Conservation (phyloP, 2,329 filamentous ascomycete genomes). For the Phaeosphaeria sp. region DNA sequence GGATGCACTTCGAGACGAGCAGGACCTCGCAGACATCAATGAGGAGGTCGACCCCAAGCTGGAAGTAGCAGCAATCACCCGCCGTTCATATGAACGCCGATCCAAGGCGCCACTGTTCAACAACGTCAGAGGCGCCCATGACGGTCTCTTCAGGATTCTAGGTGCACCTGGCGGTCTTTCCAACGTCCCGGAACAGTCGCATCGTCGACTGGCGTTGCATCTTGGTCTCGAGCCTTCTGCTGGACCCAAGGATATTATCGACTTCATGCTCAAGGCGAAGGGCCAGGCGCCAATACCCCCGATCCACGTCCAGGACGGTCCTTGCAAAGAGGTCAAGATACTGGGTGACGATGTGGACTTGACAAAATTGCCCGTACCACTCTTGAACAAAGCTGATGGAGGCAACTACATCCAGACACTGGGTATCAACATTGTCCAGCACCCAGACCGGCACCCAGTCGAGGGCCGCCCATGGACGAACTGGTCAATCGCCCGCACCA, state of each 20-base stretch:
- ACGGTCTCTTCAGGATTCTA: conserved; percentile 58
- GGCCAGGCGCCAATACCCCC: background rate
- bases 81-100: conserved; percentile 54
- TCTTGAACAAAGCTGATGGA: conserved; percentile 54
- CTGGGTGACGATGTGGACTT: conserved; percentile 53
- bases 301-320: conserved; percentile 1
- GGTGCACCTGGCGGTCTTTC: conserved; percentile 53
- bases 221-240: conserved; percentile 2
- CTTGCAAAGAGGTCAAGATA: conserved; percentile 8
- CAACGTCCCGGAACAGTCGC: conserved; percentile 5
- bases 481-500: conserved; percentile 55
- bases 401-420: conserved; percentile 60
- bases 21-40: conserved; percentile 11
- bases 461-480: conserved; percentile 52
- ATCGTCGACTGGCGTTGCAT: conserved; percentile 6
- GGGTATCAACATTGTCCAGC: conserved; percentile 57
- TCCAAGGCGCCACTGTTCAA: conserved; percentile 60
- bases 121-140: conserved; percentile 55
- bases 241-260: conserved; percentile 4
- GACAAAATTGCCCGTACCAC: conserved; percentile 42
- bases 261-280: conserved; percentile 4
- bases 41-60: conserved; percentile 11
- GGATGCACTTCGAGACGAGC: conserved; percentile 50
- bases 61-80: conserved; percentile 53
- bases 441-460: conserved; percentile 43